Evolutionary conservation across 2,329 filamentous ascomycete species (phyloP).

Genomic region (Fusarium concolor): DNA sequence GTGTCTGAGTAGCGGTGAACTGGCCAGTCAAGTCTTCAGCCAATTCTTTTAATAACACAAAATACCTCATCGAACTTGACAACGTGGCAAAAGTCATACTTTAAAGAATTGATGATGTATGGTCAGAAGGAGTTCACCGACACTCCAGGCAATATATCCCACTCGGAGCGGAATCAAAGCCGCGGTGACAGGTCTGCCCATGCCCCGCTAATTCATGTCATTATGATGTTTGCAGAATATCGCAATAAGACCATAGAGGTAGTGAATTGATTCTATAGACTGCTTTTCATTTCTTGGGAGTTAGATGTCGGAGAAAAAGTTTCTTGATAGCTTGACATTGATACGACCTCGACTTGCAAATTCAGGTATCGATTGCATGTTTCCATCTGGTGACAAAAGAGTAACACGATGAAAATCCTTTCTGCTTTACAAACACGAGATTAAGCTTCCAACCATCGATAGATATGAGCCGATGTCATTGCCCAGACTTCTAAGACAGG

Average conservation of each 20-base stretch:
- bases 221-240: not conserved
- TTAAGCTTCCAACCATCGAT: not conserved
- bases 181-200: not conserved
- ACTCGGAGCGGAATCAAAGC: not conserved
- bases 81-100: not conserved
- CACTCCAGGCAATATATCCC: not conserved
- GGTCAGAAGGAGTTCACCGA: not conserved
- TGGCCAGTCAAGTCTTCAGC: not conserved
- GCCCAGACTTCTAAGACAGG: not conserved
- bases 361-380: constrained; percentile 50
- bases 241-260: not conserved
- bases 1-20: not conserved
- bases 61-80: not conserved
- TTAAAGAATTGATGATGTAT: not conserved
- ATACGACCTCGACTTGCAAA: no score
- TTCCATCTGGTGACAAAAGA: not conserved
- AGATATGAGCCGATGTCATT: constrained; percentile 18
- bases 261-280: no score
- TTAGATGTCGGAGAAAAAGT: no score
- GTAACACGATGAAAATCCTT: not conserved
- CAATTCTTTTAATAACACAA: not conserved
- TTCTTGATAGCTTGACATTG: no score
- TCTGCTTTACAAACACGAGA: constrained; percentile 9
- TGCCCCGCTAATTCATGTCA: not conserved
- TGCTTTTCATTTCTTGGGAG: no score